Base-by-base conservation (phyloP, 2,329 filamentous ascomycete species). In the Hypoxylon sp. region DNA sequence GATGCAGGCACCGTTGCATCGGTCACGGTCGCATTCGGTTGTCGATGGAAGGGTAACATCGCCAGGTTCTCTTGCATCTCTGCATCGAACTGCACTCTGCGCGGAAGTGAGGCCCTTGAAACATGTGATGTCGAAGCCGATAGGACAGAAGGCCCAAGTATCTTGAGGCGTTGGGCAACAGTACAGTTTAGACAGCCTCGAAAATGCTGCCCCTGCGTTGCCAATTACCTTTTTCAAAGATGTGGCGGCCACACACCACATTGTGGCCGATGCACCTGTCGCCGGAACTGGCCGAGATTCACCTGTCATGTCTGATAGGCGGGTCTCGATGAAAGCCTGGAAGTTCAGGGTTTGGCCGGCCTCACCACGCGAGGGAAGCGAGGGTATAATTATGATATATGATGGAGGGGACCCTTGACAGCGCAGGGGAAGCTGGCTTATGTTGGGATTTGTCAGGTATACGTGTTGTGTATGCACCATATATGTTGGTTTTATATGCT, bases 1-100 rank as follows among this genome's bases (percentile, higher is more conserved):
- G 48, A 63, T 28, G 57, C 54, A 66, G 65, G 37, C 24, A 61
- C 62, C 59, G 62, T 68, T 37, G 49, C 62, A 64, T 64, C 43
- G 43, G 62, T 62, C 65, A 68, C 65, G 39, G 65, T 68, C 48
- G 54, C 63, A 68, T 66, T 46, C 63, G 59, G 63, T 44, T 62
- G 57, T 48, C 41, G 26, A 55, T 61, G 59, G 39, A 54, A 66
- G 56, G 62, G 62, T 65, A 19, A 55, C 58, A 60, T 56, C 34
- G 22, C 34, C 50, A 28, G 30, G 26, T 59, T 51, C 39, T 65
- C 43, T 56, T 56, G 22, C 53, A 43, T 55, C 53, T 34, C 32
- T 34, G 32, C 32, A 34, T 34, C 37, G n/a, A 50, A 56, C 50
- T 65, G 56, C 58, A 49, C 47, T 56, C 37, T 30, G 28, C 52